Percentiles rank a stretch among this genome's conserved stretches.
These are phyloP conservation scores for Ascoidea asiatica DNA, from an alignment of 805 yeast genomes.

Conservation along the genomic window DNA sequence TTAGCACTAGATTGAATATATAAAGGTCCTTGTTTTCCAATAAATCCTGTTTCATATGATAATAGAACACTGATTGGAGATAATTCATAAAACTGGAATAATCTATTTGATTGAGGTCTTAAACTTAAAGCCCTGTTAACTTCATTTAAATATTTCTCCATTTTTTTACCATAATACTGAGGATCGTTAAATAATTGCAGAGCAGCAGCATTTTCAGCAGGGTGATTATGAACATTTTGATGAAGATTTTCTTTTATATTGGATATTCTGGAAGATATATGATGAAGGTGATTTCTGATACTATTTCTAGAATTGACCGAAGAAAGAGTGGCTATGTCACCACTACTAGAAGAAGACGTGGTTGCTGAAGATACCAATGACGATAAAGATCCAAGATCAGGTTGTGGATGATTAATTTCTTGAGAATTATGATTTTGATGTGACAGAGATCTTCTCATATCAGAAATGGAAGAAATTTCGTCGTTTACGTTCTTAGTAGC, in stretches of 20 bases:
- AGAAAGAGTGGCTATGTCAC: slow-evolving; percentile 1
- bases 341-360: background rate
- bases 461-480: slow-evolving; percentile 1
- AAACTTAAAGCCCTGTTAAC: slow-evolving; percentile 47
- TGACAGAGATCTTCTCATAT: background rate
- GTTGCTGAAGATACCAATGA: background rate
- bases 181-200: background rate
- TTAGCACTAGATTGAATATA: slow-evolving; percentile 72
- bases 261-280: slow-evolving; percentile 4
- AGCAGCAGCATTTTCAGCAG: background rate
- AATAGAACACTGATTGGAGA: slow-evolving; percentile 79
- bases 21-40: slow-evolving; percentile 83
- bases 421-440: background rate
- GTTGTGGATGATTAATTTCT: background rate
- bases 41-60: slow-evolving; percentile 67
- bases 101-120: slow-evolving; percentile 67
- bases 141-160: slow-evolving; percentile 57
- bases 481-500: background rate
- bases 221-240: background rate
- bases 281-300: slow-evolving; percentile 5
- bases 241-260: background rate
- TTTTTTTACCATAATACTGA: slow-evolving; percentile 19
- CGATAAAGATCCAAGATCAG: background rate
- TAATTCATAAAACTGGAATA: slow-evolving; percentile 80
- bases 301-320: background rate